Base-by-base conservation (phyloP, 148 eudicot species). In the Vaccinium corymbosum region DNA sequence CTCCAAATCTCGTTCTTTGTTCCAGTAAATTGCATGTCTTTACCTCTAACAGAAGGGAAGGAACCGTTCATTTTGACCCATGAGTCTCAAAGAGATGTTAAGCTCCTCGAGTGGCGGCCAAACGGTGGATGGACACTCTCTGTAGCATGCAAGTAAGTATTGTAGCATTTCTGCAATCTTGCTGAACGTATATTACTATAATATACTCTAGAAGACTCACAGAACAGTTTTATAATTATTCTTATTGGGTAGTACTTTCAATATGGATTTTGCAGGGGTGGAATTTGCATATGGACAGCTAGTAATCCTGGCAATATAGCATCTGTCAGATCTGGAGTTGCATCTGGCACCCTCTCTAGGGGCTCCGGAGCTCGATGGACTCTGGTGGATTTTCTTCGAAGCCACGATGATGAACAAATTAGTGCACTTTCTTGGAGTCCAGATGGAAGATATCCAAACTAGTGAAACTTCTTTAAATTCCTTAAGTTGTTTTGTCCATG, bases 401-500 rank as follows among this genome's bases (percentile, higher is more conserved):
- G 98, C 86, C 89, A 76, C 42, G 89, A 88, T 86, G 90, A 88
- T 87, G 98, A 94, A 87, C 94, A 92, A 88, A 95, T 92, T 62
- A 95, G 88, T 87, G 94, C 99, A 59, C 94, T 97, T 80, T 94
- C 98, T 27, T 97, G 99, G 98, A 95, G 99, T 85, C 99, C 99
- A 79, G 94, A 97, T 92, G 99, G 99, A 89, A 93, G 98, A 95
- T 97, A 97, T 97, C 99, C 99, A 84, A 75, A 53, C 8, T 61
- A 12, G 46, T 76, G 38, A 29, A 32, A 32, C 25, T 72, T 82
- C 46, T 72, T 82, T 8, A 25, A 35, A 49, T 81, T 80, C 42
- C 53, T 64, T 20, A 2, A 42, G 50, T 82, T 9, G 29, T 14
- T 16, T 80, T 61, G 22, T n/a, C 25, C 66, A 19, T 38, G 56